Percentiles rank a stretch among this genome's conserved stretches.
Conservation (phyloP, 2,329 filamentous ascomycete genomes). For the Pestalotiopsis sp. region DNA sequence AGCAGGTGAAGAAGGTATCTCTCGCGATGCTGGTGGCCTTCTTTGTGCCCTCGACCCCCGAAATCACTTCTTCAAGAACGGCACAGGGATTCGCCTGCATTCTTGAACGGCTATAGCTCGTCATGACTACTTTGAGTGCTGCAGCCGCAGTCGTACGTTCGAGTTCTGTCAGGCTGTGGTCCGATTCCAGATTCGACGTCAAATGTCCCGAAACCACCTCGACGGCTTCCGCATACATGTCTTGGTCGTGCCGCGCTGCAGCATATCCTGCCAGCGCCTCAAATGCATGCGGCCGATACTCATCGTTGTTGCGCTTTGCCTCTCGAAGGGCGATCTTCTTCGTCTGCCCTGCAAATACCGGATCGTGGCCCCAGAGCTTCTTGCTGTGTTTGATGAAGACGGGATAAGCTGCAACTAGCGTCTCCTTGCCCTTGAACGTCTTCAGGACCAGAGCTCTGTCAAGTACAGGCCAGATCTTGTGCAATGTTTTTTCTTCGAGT, state of each 20-base stretch:
- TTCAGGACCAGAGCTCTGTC: conserved; percentile 84
- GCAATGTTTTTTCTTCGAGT: conserved; percentile 63
- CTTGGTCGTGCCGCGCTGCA: conserved; percentile 67
- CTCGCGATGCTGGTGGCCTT: conserved; percentile 46
- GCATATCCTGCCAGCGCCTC: conserved; percentile 73
- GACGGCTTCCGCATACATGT: conserved; percentile 70
- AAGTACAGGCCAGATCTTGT: conserved; percentile 77
- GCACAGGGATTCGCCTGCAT: conserved; percentile 39
- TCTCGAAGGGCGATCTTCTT: conserved; percentile 84
- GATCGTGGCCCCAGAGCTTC: conserved; percentile 58
- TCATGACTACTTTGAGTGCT: conserved; percentile 54
- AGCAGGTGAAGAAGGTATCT: conserved; percentile 55
- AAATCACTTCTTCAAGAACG: conserved; percentile 44
- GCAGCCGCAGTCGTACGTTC: conserved; percentile 48
- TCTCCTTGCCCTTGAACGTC: conserved; percentile 92
- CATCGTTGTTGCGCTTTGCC: conserved; percentile 88
- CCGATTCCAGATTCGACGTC: conserved; percentile 51
- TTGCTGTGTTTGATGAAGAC: conserved; percentile 72
- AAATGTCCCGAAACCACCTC: conserved; percentile 67
- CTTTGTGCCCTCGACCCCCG: conserved; percentile 35
- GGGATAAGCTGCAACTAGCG: conserved; percentile 78
- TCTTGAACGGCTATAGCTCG: conserved; percentile 48
- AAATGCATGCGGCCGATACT: conserved; percentile 79
- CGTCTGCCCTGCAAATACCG: conserved; percentile 62
- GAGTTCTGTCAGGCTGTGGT: conserved; percentile 42